These are phyloP conservation scores for Amauroascus niger DNA, from an alignment of 2,329 filamentous ascomycete species.

Conservation along the genomic window DNA sequence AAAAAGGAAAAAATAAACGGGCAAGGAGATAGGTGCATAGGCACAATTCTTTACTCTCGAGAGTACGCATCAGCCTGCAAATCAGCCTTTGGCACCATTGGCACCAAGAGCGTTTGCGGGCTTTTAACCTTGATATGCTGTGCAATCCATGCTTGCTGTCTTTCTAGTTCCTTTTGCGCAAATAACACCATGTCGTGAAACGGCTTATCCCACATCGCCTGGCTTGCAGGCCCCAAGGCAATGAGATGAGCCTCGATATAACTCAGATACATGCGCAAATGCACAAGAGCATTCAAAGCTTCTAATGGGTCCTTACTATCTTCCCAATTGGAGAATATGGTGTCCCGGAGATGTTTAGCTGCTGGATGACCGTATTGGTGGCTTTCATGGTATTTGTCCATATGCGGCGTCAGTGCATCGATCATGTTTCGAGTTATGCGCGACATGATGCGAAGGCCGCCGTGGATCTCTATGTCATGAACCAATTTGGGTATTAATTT, in stretches of 20 bases:
- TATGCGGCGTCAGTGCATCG: constrained; percentile 19
- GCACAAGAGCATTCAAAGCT: constrained; percentile 23
- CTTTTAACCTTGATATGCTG: constrained; percentile 29
- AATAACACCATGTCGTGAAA: constrained; percentile 24
- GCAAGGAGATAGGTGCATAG: not conserved
- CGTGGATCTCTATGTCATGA: constrained; percentile 26
- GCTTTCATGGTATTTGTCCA: constrained; percentile 24
- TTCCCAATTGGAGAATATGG: constrained; percentile 22
- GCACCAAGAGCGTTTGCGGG: constrained; percentile 32
- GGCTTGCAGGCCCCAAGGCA: constrained; percentile 25
- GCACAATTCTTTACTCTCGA: not conserved
- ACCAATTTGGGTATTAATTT: constrained; percentile 22
- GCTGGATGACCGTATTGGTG: constrained; percentile 19
- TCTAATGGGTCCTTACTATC: constrained; percentile 23
- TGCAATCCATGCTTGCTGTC: constrained; percentile 28
- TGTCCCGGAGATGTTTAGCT: constrained; percentile 21
- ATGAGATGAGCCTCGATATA: constrained; percentile 26
- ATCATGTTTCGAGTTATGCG: constrained; percentile 21
- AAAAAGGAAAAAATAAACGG: not conserved
- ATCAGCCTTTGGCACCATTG: constrained; percentile 15
- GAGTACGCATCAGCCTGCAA: not conserved
- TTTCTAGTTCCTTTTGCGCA: constrained; percentile 17
- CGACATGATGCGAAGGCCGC: constrained; percentile 24
- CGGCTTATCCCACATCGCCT: constrained; percentile 30
- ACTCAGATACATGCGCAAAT: constrained; percentile 24